Conservation (phyloP, 768 basidiomycete genomes). For the Mrakia gelida region DNA sequence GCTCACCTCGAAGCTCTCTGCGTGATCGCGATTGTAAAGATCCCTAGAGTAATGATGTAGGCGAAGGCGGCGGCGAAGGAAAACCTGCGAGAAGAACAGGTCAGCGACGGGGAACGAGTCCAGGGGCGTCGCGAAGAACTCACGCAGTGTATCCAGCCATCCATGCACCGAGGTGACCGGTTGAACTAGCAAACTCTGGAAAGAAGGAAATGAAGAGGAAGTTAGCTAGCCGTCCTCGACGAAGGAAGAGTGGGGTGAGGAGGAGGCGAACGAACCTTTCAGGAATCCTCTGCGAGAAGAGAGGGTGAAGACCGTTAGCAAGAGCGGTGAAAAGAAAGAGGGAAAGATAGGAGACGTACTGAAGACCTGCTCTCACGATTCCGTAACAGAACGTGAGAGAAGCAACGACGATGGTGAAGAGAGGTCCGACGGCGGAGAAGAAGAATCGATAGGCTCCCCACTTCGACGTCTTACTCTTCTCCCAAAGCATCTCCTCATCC, state of each 20-base stretch:
- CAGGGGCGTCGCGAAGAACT: neutral
- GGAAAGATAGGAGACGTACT: neutral
- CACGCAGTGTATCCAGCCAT: neutral
- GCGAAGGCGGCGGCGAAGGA: neutral
- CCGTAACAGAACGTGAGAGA: neutral
- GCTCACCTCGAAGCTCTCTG: neutral
- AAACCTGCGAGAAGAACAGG: neutral
- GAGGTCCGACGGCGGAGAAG: neutral
- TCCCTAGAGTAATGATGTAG: neutral
- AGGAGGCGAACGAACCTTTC: neutral
- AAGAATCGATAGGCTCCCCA: constrained; percentile 10
- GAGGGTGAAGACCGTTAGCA: neutral
- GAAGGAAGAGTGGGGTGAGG: too few relatives aligned
- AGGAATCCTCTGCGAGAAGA: neutral
- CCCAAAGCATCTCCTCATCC: constrained; percentile 16
- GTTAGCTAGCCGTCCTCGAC: too few relatives aligned
- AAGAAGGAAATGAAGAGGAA: too few relatives aligned
- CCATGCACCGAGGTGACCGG: neutral
- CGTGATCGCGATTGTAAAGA: neutral
- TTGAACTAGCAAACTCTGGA: neutral
- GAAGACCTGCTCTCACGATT: neutral
- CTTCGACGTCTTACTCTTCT: neutral
- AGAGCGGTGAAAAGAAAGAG: neutral
- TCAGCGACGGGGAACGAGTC: neutral
- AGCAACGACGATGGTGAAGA: neutral